Evolutionary conservation across 2,329 filamentous ascomycete genomes (phyloP), one percentile per base, ranked within the genome.

Genomic region (Fusarium subtropicale): DNA sequence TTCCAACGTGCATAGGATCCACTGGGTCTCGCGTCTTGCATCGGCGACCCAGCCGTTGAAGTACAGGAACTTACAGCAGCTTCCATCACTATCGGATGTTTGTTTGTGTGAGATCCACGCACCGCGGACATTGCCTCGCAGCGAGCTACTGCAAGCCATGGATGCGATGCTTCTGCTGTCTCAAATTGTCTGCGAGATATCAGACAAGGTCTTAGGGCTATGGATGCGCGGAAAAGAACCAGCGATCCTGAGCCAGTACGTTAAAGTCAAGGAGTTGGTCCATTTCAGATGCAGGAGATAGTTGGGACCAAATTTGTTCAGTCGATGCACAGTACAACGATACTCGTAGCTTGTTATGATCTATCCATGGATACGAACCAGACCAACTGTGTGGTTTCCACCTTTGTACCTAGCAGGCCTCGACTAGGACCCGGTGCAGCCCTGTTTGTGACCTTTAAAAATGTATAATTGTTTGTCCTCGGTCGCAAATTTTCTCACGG

Each of bases 91-190:
- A 71, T 56, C 58, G 47, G 67, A 71, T 56, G 67, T 42, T 62
- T 48, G 67, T 36, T 62, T 48, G 63, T 60, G 51, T 64, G 26
- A 59, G 68, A 71, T 72, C 68, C 66, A 72, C 54, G 69, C 55
- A 56, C 64, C 66, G 66, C 54, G 50, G 48, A 57, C 33, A 52
- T 41, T 52, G 48, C 48, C 56, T 72, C 60, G 65, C 56, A 56
- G 62, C 51, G 26, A 52, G 53, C 69, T 72, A 74, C 69, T 73
- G 71, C 64, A 73, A 64, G 71, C 62, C 60, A 71, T 66, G 58
- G 47, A 52, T 34, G 38, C 39, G 60, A 60, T 64, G 55, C 52
- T 60, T 69, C 41, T 65, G 54, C 56, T 59, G 66, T 63, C 60
- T 42, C 67, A 60, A 65, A 36, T 63, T 51, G 44, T 24, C 47